phyloP scores from a whole-genome alignment of 1,284 basidiomycete genomes.

The Boletus calvinii region DNA sequence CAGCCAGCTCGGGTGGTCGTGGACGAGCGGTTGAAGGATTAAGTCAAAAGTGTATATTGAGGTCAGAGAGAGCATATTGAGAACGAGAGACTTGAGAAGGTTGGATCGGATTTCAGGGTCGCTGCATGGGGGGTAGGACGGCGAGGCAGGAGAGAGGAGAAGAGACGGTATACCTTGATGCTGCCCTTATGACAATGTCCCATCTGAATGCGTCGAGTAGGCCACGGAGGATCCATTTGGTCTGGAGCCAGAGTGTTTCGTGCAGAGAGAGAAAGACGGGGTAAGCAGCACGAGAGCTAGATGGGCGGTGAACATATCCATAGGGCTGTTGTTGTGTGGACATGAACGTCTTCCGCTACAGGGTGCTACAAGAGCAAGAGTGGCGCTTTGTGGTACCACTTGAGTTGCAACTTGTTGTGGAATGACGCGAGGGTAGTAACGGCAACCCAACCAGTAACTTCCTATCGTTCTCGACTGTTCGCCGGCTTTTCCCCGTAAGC shows the following conservation, averaged over 20 bases:
- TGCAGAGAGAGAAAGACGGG: conserved; percentile 65
- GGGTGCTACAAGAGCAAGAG: not conserved
- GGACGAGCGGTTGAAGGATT: conserved; percentile 67
- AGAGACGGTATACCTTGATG: conserved; percentile 41
- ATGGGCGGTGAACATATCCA: conserved; percentile 15
- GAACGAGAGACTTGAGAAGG: conserved; percentile 66
- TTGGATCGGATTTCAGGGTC: conserved; percentile 73
- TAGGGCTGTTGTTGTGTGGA: conserved; percentile 19
- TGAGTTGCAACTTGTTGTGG: not conserved
- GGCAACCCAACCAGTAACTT: conserved; percentile 17
- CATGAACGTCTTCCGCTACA: conserved; percentile 20
- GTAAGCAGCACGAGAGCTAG: conserved; percentile 51
- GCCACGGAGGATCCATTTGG: conserved; percentile 58
- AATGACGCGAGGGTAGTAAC: conserved; percentile 9
- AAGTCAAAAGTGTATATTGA: conserved; percentile 74
- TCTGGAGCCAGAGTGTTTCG: conserved; percentile 58
- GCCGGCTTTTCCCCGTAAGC: conserved; percentile 6
- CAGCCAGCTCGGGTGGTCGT: conserved; percentile 61
- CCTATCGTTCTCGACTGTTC: conserved; percentile 3
- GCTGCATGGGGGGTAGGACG: conserved; percentile 37
- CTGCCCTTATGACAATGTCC: conserved; percentile 58
- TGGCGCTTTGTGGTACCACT: not conserved
- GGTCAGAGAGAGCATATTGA: conserved; percentile 66
- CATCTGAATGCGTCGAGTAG: conserved; percentile 70
- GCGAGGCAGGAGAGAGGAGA: conserved; percentile 3